phyloP scores from a whole-genome alignment of 2,329 filamentous ascomycete species.

The Cladophialophora bantiana region DNA sequence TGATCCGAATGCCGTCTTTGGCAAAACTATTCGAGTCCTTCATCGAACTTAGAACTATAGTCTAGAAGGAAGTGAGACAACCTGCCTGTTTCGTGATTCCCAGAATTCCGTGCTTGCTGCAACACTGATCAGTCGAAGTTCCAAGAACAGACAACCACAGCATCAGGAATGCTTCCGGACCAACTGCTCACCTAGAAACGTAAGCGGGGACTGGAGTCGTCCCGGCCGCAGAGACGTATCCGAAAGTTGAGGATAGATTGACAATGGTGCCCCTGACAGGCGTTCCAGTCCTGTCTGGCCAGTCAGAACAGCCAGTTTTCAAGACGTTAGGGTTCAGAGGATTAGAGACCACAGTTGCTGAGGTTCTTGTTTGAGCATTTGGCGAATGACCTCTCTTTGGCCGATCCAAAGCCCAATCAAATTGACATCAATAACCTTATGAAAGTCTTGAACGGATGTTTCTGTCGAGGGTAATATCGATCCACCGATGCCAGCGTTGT shows the following conservation, averaged over 20 bases:
- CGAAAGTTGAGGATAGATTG: not conserved
- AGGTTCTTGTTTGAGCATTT: slow-evolving; percentile 1
- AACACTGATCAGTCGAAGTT: too few relatives aligned
- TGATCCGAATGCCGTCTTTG: not conserved
- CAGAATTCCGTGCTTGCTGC: too few relatives aligned
- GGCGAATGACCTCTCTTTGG: not conserved
- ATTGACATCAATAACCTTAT: too few relatives aligned
- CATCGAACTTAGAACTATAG: not conserved
- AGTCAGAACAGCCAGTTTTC: too few relatives aligned
- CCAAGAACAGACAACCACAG: too few relatives aligned
- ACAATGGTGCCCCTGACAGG: not conserved
- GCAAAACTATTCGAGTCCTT: not conserved
- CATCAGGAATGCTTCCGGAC: too few relatives aligned
- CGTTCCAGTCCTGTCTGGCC: too few relatives aligned
- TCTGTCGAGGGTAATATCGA: not conserved
- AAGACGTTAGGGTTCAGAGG: too few relatives aligned
- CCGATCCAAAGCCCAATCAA: not conserved
- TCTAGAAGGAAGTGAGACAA: too few relatives aligned
- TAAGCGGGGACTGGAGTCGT: too few relatives aligned
- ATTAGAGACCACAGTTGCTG: too few relatives aligned
- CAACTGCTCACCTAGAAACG: too few relatives aligned
- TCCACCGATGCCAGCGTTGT: not conserved
- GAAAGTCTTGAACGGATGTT: not conserved
- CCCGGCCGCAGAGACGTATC: not conserved
- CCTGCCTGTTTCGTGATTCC: not conserved